phyloP scores from a whole-genome alignment of 192 early-diverging fungal genomes.

The Geranomyces variabilis region DNA sequence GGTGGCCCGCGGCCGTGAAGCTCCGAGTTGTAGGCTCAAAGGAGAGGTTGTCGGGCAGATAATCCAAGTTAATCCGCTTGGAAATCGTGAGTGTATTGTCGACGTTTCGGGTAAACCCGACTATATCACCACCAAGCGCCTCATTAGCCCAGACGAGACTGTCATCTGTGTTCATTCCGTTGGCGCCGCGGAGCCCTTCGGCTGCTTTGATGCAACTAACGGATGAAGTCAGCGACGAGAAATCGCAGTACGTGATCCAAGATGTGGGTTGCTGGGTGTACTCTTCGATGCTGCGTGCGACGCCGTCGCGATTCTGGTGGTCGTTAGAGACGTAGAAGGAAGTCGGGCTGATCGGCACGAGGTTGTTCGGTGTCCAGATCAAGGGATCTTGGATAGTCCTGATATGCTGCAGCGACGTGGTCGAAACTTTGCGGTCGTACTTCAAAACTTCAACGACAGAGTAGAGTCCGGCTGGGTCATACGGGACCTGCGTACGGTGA shows the following conservation, averaged over 20 bases:
- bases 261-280: slow-evolving; percentile 5
- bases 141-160: slow-evolving; percentile 7
- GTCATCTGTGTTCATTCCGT: slow-evolving; percentile 26
- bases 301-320: slow-evolving; percentile 14
- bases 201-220: not conserved
- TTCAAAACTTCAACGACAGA: slow-evolving; percentile 26
- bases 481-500: slow-evolving; percentile 23
- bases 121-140: slow-evolving; percentile 18
- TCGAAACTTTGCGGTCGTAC: slow-evolving; percentile 16
- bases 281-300: slow-evolving; percentile 11
- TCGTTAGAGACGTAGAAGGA: slow-evolving; percentile 32
- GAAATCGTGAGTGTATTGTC: slow-evolving; percentile 10
- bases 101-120: slow-evolving; percentile 11
- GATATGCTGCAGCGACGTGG: slow-evolving; percentile 13
- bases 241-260: slow-evolving; percentile 15
- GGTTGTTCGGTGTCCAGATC: slow-evolving; percentile 28
- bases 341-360: slow-evolving; percentile 9
- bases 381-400: slow-evolving; percentile 15
- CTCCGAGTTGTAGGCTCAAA: slow-evolving; percentile 17
- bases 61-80: slow-evolving; percentile 27
- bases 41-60: slow-evolving; percentile 24
- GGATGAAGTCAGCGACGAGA: not conserved
- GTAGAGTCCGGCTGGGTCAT: slow-evolving; percentile 15
- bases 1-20: slow-evolving; percentile 20
- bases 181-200: slow-evolving; percentile 17